Base-by-base conservation (phyloP, 352 stramenopile genomes). In the Pythium grandisporangium region DNA sequence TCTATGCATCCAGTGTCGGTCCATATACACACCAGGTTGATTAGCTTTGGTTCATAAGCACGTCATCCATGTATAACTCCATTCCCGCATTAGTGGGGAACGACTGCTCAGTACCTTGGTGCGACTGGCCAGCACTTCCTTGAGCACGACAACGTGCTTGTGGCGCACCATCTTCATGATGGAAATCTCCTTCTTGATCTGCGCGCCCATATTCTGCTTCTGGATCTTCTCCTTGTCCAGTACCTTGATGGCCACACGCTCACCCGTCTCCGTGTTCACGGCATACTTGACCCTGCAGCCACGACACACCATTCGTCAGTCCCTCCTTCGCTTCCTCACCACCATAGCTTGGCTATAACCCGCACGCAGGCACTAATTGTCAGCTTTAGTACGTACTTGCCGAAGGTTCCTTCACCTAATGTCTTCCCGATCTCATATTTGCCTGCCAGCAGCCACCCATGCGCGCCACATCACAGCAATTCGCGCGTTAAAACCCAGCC, bases 111-210 rank as follows among this genome's bases (percentile, higher is more conserved):
- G 26, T 41, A 98, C 97, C 55, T 98, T 98, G n/a, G 87, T 97
- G 52, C 88, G 84, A 61, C 73, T 95, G 29, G 92, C 91, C 14
- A 98, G 70, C 51, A 95, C 84, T 48, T 95, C 79, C 26, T 68
- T 81, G 30, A 93, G 72, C 58, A 91, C 80, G 36, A 93, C 80
- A n/a, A 93, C 75, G 59, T 93, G 77, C 51, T 74, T 77, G 63
- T 93, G 77, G 62, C 80, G 77, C 63, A 93, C 87, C 65, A 98
- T 96, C 70, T 98, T 98, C 93, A 98, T 98, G 51, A 98, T 98
- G 10, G 86, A 96, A 53, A 99, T 98, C 74, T 99, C 95, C 62
- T 97, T 96, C 68, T 98, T 98, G 60, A 98, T 95, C 71, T 98
- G 95, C 24, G 90, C 85, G 13, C 89, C 92, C 92, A 98, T 98